Evolutionary conservation across 2,329 filamentous ascomycete genomes (phyloP), one percentile per base, ranked within the genome.

Genomic region (Paecilomyces dactylethromorphus): DNA sequence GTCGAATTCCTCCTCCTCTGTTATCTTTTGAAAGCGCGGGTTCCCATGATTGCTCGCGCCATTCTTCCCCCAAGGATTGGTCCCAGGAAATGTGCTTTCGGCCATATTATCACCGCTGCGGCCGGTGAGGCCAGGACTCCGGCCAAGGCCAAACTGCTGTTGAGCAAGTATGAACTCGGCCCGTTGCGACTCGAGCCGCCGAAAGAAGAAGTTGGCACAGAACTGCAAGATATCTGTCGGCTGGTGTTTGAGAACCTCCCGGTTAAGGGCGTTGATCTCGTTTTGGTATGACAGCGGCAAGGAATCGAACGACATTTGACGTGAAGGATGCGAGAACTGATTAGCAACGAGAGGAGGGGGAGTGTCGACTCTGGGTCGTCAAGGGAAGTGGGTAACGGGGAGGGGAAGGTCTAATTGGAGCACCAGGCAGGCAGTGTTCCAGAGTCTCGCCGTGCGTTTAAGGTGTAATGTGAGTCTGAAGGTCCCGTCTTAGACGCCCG

Each of bases 1-100:
- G 69, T 92, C 90, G 70, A 85, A 86, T 73, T 93, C 90, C 56
- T 96, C 91, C 69, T 95, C 91, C 76, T 95, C 91, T 60, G 83
- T 79, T 59, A 93, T 86, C 62, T 90, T 84, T 62, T 82, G 82
- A 75, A 84, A 84, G 66, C 73, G 72, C 60, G 74, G 68, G 63
- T 70, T 73, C 67, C 77, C 79, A 63, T 80, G 77, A 63, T 77
- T 78, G 59, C 87, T 87, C 66, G 92, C 92, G 53, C 88, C 88
- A 92, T 29, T 91, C 76, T 86, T 85, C 73, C 88, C 85, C 68
- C 92, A 92, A 35, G 90, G 90, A 75, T 92, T 94, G 74, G 87
- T 84, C 74, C 90, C 91, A 59, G 88, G 89, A 76, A 95, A 94
- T 68, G 81, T 85, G 69, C 83, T 87, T 73, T 87, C 85, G 65